Evolutionary conservation across 768 basidiomycete genomes (phyloP).

Genomic region (Pleurotus eryngii): DNA sequence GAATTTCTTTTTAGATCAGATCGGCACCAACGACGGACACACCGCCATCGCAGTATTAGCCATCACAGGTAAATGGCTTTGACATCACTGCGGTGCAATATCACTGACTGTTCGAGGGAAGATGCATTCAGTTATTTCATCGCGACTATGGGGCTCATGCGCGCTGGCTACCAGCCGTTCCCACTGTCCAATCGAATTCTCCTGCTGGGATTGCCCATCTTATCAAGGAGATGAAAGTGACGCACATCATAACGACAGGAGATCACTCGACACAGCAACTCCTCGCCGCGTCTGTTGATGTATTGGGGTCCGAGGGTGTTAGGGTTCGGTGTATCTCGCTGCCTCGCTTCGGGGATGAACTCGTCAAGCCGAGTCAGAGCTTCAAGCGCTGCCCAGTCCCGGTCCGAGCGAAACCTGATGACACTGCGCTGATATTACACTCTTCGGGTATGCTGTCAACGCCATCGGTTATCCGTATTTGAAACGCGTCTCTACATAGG

Average conservation of each 20-base stretch:
- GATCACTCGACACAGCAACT: too few relatives aligned
- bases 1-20: conserved; percentile 5
- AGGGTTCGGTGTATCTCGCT: too few relatives aligned
- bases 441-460: conserved; percentile 1
- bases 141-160: conserved; percentile 25
- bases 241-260: too few relatives aligned
- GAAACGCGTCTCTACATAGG: conserved; percentile 11
- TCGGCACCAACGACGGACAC: too few relatives aligned
- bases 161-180: conserved; percentile 32
- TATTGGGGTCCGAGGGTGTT: too few relatives aligned
- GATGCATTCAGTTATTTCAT: conserved; percentile 33
- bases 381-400: too few relatives aligned
- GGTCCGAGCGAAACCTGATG: not conserved
- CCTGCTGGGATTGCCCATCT: conserved; percentile 42
- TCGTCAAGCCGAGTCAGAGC: too few relatives aligned
- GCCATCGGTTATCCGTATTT: not conserved
- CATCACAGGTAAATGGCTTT: too few relatives aligned
- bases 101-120: not conserved
- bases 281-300: too few relatives aligned
- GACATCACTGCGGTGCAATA: not conserved
- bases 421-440: not conserved
- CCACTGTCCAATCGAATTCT: conserved; percentile 37
- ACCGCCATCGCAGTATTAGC: too few relatives aligned
- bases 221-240: conserved; percentile 10
- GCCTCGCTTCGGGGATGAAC: too few relatives aligned